Conservation (phyloP, 805 yeast species). For the Saccharomycopsis microspora region DNA sequence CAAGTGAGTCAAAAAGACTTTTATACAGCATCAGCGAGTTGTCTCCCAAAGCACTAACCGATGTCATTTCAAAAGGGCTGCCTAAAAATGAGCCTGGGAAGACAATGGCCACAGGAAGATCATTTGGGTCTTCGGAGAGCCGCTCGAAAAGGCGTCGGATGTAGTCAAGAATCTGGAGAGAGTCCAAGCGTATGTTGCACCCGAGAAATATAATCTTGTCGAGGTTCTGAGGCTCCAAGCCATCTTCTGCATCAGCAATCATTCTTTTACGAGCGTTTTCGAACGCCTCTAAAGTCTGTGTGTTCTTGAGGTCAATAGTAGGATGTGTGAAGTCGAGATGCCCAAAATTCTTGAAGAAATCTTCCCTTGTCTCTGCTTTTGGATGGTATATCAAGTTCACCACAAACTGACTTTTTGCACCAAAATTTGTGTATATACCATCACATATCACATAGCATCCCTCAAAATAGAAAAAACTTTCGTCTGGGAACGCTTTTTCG, state of each 20-base stretch:
- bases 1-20: slow-evolving; percentile 61
- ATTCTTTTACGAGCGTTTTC: not conserved
- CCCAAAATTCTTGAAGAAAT: slow-evolving; percentile 62
- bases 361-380: slow-evolving; percentile 67
- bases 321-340: slow-evolving; percentile 48
- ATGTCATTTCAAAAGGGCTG: slow-evolving; percentile 47
- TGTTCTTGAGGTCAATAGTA: slow-evolving; percentile 3
- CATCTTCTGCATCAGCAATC: not conserved
- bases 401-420: slow-evolving; percentile 45
- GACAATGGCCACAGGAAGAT: slow-evolving; percentile 55
- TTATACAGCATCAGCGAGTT: slow-evolving; percentile 48
- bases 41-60: slow-evolving; percentile 38
- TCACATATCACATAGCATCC: slow-evolving; percentile 78
- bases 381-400: slow-evolving; percentile 79
- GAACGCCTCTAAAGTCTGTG: not conserved
- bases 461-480: slow-evolving; percentile 52
- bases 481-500: slow-evolving; percentile 47
- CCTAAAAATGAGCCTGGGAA: slow-evolving; percentile 75
- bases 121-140: slow-evolving; percentile 35
- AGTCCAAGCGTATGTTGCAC: slow-evolving; percentile 58
- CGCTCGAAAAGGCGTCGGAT: slow-evolving; percentile 48
- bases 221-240: not conserved
- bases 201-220: slow-evolving; percentile 68
- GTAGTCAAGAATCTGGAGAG: slow-evolving; percentile 45
- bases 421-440: slow-evolving; percentile 69